Conservation (phyloP, 805 yeast species). For the Candida maesae region DNA sequence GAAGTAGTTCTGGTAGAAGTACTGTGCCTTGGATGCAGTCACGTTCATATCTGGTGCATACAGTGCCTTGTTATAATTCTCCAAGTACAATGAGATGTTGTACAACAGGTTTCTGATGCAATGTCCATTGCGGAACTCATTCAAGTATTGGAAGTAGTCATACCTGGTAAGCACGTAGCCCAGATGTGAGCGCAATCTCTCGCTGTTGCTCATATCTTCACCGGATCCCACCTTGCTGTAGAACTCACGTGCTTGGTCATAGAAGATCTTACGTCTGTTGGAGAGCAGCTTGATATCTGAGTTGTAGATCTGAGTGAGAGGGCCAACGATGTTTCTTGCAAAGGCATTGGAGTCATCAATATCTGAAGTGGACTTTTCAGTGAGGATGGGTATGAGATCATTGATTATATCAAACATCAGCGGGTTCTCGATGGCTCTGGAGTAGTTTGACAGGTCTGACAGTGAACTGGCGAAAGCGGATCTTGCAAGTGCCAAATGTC, state of each 20-base stretch:
- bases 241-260: constrained; percentile 12
- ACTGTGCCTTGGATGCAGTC: constrained; percentile 13
- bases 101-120: constrained; percentile 16
- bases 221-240: constrained; percentile 1
- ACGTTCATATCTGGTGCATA: not conserved
- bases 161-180: constrained; percentile 41
- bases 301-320: constrained; percentile 17
- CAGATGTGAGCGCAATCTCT: constrained; percentile 31
- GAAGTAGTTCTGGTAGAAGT: constrained; percentile 11
- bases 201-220: constrained; percentile 30
- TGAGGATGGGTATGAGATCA: constrained; percentile 15
- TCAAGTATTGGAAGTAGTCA: constrained; percentile 42
- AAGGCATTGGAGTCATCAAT: constrained; percentile 20
- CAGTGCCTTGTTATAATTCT: constrained; percentile 2
- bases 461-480: constrained; percentile 17
- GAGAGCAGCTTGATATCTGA: constrained; percentile 19
- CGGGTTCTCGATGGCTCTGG: constrained; percentile 7
- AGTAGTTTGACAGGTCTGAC: constrained; percentile 14
- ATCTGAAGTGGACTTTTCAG: constrained; percentile 20
- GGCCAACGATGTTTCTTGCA: constrained; percentile 15
- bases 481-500: constrained; percentile 19
- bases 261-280: constrained; percentile 12
- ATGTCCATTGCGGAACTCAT: constrained; percentile 25
- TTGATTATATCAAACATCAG: constrained; percentile 13
- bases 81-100: constrained; percentile 12